A percentile compares a stretch with the other conserved stretches of the same genome.
phyloP scores from a whole-genome alignment of 257 asterid genomes.

The Plantago major region DNA sequence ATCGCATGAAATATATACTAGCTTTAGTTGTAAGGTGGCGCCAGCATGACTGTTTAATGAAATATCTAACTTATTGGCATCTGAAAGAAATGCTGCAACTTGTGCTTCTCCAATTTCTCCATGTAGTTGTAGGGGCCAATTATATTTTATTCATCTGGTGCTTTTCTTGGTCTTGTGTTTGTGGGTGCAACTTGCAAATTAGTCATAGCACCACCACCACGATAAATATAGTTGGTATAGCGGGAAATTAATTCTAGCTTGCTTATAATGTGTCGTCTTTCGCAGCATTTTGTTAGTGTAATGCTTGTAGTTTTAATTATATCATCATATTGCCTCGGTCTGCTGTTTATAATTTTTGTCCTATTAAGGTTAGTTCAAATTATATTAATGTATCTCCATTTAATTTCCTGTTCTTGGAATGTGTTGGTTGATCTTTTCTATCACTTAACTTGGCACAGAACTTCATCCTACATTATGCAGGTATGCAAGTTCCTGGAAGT shows the following conservation, averaged over 20 bases:
- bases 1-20: no score
- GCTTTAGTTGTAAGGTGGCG: no score
- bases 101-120: neutral
- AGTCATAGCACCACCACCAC: neutral
- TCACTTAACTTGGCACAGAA: conserved; percentile 15
- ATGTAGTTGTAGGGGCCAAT: neutral
- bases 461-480: conserved; percentile 30
- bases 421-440: conserved; percentile 5
- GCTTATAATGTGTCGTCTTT: neutral
- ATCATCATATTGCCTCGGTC: neutral
- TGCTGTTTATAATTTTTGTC: neutral
- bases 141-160: neutral
- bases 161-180: neutral
- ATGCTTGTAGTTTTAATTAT: neutral
- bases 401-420: conserved; percentile 9
- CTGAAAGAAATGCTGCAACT: neutral
- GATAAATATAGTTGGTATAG: neutral
- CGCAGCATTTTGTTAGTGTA: neutral
- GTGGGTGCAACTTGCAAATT: neutral
- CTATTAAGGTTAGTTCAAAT: neutral
- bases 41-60: no score
- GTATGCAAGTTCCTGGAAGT: conserved; percentile 91
- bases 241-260: neutral
- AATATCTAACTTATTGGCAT: no score
- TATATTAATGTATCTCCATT: neutral